A percentile compares a stretch with the other conserved stretches of the same genome.
Evolutionary conservation across 495 filamentous ascomycete genomes (phyloP).

Genomic region (Penicillium coprophilum): DNA sequence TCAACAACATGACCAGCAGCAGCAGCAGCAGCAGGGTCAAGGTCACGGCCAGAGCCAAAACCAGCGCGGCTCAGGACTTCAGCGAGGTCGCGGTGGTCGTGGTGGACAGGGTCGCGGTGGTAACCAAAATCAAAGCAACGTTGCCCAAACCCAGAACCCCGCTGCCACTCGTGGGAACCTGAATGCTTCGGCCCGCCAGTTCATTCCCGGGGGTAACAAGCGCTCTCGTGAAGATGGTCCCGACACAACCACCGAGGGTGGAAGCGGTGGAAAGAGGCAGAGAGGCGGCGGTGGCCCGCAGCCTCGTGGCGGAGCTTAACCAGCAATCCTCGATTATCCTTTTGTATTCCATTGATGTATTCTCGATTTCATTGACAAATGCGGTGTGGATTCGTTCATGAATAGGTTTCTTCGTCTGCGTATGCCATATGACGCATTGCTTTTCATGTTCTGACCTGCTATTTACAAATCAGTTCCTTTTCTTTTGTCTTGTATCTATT

Average conservation of each 20-base stretch:
- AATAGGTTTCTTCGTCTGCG: not conserved
- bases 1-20: slow-evolving; percentile 25
- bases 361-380: slow-evolving; percentile 7
- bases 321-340: slow-evolving; percentile 15
- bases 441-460: not conserved
- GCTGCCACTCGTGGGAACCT: slow-evolving; percentile 40
- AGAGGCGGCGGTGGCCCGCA: slow-evolving; percentile 48
- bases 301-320: slow-evolving; percentile 26
- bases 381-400: not conserved
- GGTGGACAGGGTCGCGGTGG: slow-evolving; percentile 51
- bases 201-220: slow-evolving; percentile 65
- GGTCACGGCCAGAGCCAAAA: slow-evolving; percentile 19
- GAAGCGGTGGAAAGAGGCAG: slow-evolving; percentile 51
- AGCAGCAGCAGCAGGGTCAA: slow-evolving; percentile 20
- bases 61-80: slow-evolving; percentile 44
- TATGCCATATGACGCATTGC: not conserved
- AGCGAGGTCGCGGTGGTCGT: slow-evolving; percentile 47
- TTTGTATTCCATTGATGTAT: slow-evolving; percentile 17
- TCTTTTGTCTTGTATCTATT: slow-evolving; percentile 22
- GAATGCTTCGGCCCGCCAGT: slow-evolving; percentile 57
- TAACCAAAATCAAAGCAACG: slow-evolving; percentile 31
- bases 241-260: slow-evolving; percentile 42
- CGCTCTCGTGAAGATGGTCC: slow-evolving; percentile 61
- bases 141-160: slow-evolving; percentile 27
- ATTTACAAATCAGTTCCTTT: not conserved